These are phyloP conservation scores for Betula pendula DNA, from an alignment of 306 rosid species.

Conservation along the genomic window DNA sequence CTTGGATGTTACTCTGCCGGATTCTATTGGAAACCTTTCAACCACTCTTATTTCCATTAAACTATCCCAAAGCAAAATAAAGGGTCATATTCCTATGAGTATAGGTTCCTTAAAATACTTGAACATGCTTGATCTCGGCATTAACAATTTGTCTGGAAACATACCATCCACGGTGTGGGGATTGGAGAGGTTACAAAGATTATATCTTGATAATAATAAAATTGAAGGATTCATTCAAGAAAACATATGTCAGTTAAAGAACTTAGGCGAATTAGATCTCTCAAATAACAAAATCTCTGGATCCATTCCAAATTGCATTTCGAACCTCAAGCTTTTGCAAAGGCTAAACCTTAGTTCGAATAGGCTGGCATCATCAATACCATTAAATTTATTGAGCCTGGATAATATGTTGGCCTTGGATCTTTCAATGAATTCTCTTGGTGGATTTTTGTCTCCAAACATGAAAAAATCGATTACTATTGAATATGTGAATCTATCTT, in stretches of 20 bases:
- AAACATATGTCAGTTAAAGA: neutral
- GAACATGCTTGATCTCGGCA: accelerated
- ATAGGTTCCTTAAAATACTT: neutral
- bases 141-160: neutral
- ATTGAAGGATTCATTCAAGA: neutral
- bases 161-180: neutral
- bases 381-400: neutral
- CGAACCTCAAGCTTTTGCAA: neutral
- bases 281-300: neutral
- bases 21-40: neutral
- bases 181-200: neutral
- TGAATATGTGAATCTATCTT: neutral
- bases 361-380: neutral
- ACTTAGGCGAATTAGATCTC: neutral
- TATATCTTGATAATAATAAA: accelerated
- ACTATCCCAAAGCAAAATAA: neutral
- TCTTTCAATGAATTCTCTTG: neutral
- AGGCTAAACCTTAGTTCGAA: neutral
- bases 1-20: neutral
- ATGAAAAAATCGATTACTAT: neutral
- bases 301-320: neutral
- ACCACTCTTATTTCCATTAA: neutral
- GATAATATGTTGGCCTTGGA: neutral
- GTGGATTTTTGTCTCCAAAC: neutral
- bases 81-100: neutral